Conservation (phyloP, 1,284 basidiomycete species). For the Sutorius eximius region DNA sequence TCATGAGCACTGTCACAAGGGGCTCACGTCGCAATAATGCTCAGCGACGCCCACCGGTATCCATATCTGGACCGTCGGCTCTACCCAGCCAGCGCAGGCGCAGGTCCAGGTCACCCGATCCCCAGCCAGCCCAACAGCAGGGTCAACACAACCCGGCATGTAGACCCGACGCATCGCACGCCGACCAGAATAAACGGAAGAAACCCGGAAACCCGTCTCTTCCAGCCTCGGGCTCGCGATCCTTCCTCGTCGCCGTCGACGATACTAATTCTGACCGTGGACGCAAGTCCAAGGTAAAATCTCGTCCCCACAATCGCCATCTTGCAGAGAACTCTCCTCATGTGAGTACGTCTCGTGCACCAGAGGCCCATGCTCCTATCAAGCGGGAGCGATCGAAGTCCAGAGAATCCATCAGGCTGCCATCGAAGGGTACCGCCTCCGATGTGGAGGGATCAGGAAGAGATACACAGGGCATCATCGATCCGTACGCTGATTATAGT, state of each 20-base stretch:
- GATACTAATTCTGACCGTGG: slow-evolving; percentile 33
- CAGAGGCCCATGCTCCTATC: slow-evolving; percentile 9
- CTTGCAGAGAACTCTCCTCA: slow-evolving; percentile 25
- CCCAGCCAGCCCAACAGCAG: slow-evolving; percentile 11
- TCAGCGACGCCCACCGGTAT: slow-evolving; percentile 20
- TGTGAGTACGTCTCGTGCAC: slow-evolving; percentile 9
- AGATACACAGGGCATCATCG: slow-evolving; percentile 15
- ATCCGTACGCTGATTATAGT: slow-evolving; percentile 30
- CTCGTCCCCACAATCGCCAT: slow-evolving; percentile 28
- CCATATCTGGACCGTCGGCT: slow-evolving; percentile 21
- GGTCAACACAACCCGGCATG: slow-evolving; percentile 7
- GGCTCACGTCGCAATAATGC: slow-evolving; percentile 26
- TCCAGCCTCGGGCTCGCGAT: slow-evolving; percentile 14
- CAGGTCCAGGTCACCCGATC: slow-evolving; percentile 31
- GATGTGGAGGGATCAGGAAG: slow-evolving; percentile 31
- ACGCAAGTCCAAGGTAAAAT: slow-evolving; percentile 33
- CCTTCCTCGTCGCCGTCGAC: slow-evolving; percentile 31
- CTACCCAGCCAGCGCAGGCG: slow-evolving; percentile 22
- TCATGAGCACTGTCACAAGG: slow-evolving; percentile 27
- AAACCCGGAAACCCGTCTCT: slow-evolving; percentile 24
- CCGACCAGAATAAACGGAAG: slow-evolving; percentile 31
- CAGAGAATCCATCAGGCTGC: slow-evolving; percentile 26
- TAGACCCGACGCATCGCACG: slow-evolving; percentile 22
- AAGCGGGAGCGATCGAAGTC: slow-evolving; percentile 34
- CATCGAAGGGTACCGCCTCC: slow-evolving; percentile 21